Evolutionary conservation across 805 yeast species (phyloP), one percentile per base, ranked within the genome.

Genomic region (Sugiyamaella qingdaonensis): DNA sequence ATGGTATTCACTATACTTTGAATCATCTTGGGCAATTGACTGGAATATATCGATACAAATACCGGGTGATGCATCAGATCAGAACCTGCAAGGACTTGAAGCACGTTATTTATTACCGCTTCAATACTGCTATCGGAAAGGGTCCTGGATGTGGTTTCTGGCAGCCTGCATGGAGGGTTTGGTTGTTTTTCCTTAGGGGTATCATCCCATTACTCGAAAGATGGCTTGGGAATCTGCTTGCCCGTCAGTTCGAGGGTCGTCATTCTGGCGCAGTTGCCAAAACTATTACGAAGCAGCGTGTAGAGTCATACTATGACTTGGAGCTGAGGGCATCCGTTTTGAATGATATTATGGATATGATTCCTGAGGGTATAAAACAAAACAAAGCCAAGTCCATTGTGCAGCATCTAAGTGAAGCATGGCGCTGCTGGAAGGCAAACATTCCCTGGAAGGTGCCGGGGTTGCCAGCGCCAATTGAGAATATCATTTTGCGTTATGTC

Each of bases 351-450:
- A 72, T 94, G 54, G 99, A 94, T 66, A 90, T 90, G 96, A 90
- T 94, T 46, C 99, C 99, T 0, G 97, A 89, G 57, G 96, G 96
- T 1, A 78, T 94, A 56, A 85, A 88, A 62, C 94, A 88, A 63
- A 86, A 80, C 58, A 91, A 89, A 66, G 82, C 97, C 1, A 86
- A 86, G 62, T 83, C 95, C 0, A 86, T 94, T 50, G 69, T 94
- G 46, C 98, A 94, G 63, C 99, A 94, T 69, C 75, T 94, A 54
- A 87, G 95, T 65, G 99, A 94, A 68, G 99, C 99, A 0, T 94
- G 99, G 99, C 76, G 99, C 67, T 94, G 98, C 68, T 94, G 99
- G 99, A 94, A 94, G 68, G 99, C 99, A 2, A 92, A 94, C 64
- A 86, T 94, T 54, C 96, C 97, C 0, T 94, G 98, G 98, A 84